Conservation (phyloP, 306 rosid genomes). For the Fragaria ananassa region DNA sequence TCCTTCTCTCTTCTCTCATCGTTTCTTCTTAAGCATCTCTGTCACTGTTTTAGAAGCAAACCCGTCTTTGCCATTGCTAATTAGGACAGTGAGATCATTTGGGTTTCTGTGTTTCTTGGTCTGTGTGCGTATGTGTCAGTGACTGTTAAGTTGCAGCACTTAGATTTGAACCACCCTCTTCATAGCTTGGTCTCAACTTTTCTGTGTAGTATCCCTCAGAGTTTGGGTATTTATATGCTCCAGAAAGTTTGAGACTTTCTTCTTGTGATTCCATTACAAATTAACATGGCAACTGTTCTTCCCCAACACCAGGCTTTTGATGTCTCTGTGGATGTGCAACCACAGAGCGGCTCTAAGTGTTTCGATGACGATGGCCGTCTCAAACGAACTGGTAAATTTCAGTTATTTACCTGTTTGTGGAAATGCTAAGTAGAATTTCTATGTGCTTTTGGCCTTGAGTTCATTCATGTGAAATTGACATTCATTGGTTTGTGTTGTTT, state of each 20-base stretch:
- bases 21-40: not conserved
- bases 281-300: constrained; percentile 48
- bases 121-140: constrained; percentile 9
- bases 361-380: constrained; percentile 85
- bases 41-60: not conserved
- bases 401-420: not conserved
- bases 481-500: not conserved
- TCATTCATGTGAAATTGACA: not conserved
- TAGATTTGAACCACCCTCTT: not conserved
- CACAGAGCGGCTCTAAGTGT: constrained; percentile 53
- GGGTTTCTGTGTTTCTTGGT: constrained; percentile 26
- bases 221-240: not conserved
- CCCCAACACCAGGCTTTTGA: constrained; percentile 48
- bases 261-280: constrained; percentile 6
- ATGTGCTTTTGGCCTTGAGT: not conserved
- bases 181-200: not conserved
- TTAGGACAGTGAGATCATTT: not conserved
- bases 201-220: not conserved
- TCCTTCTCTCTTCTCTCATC: not conserved
- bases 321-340: constrained; percentile 39
- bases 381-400: constrained; percentile 61
- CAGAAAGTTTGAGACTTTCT: not conserved
- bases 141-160: not conserved
- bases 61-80: not conserved
- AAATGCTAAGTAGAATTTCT: not conserved